Conservation (phyloP, 2,329 filamentous ascomycete species). For the Knufia petricola region DNA sequence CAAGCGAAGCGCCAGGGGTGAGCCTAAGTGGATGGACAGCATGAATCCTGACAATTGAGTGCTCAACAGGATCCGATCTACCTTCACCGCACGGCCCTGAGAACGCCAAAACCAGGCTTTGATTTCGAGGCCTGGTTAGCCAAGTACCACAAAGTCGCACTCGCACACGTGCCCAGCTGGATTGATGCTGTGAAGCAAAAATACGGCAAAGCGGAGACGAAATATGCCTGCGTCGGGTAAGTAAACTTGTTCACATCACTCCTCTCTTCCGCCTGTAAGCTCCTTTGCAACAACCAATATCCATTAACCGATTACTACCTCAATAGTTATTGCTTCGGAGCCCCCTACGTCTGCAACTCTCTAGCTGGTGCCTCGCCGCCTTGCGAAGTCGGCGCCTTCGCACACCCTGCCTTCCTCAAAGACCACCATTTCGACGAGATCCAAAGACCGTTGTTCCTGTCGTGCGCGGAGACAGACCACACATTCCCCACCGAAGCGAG, state of each 20-base stretch:
- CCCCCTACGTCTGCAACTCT: constrained; percentile 38
- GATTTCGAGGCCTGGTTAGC: constrained; percentile 41
- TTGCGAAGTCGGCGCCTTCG: constrained; percentile 35
- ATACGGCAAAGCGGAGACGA: constrained; percentile 27
- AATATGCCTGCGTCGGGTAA: constrained; percentile 17
- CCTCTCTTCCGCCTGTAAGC: background rate
- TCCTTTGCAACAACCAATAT: too few species aligned
- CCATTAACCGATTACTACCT: too few species aligned
- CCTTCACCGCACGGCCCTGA: constrained; percentile 30
- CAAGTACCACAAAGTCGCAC: constrained; percentile 38
- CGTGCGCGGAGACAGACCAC: constrained; percentile 15
- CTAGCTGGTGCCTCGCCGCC: constrained; percentile 21
- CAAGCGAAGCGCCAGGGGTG: too few species aligned
- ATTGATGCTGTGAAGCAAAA: constrained; percentile 28
- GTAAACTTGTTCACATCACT: background rate
- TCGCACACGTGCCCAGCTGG: constrained; percentile 38
- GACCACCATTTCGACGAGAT: constrained; percentile 37
- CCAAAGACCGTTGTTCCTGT: constrained; percentile 21
- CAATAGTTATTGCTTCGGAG: constrained; percentile 25
- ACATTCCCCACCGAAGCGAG: constrained; percentile 15
- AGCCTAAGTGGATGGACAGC: too few species aligned
- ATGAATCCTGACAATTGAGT: too few species aligned
- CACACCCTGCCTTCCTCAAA: constrained; percentile 42
- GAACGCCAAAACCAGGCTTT: constrained; percentile 31
- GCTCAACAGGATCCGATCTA: constrained; percentile 34